Evolutionary conservation across 805 yeast genomes (phyloP), one percentile per base, ranked within the genome.

Genomic region (Lachancea kluyveri): DNA sequence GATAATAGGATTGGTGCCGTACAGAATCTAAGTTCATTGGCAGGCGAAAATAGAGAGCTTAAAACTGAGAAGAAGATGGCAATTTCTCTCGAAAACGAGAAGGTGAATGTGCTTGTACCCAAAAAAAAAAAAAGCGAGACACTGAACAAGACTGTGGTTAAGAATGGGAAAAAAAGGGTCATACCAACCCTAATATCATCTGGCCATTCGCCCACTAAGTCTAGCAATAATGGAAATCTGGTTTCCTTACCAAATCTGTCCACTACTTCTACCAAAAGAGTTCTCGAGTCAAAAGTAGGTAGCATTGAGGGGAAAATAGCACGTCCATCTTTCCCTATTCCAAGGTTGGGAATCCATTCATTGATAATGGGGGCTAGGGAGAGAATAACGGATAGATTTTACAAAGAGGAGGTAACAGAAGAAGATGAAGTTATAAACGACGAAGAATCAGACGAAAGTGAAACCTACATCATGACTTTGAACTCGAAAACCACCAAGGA

Each of bases 91-190:
- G n/a, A n/a, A n/a, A n/a, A n/a, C n/a, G n/a, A n/a, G n/a, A n/a
- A n/a, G n/a, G n/a, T n/a, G n/a, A n/a, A n/a, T n/a, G n/a, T n/a
- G n/a, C n/a, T n/a, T n/a, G n/a, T n/a, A n/a, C n/a, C n/a, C n/a
- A 50, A 45, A 12, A 52, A 42, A 15, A 21, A 14, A 15, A 24
- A 21, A 10, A 26, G 24, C 7, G 42, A 33, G 8, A 56, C 44
- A 24, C 41, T 48, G 31, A 64, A 53, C 70, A 77, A 58, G 35
- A 69, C 78, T 1, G 68, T 82, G 4, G 74, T 88, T 1, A 81
- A 83, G 45, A 78, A 79, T 22, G 92, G 92, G 4, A 76, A 74
- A 47, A 82, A 81, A 45, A 59, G 92, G 43, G 86, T 83, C 2
- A 72, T 83, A 1, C 94, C 92, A 4, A 64, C 77, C 14, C 54